Evolutionary conservation across 441 rosid genomes (phyloP).

Genomic region (Populus hybrid): DNA sequence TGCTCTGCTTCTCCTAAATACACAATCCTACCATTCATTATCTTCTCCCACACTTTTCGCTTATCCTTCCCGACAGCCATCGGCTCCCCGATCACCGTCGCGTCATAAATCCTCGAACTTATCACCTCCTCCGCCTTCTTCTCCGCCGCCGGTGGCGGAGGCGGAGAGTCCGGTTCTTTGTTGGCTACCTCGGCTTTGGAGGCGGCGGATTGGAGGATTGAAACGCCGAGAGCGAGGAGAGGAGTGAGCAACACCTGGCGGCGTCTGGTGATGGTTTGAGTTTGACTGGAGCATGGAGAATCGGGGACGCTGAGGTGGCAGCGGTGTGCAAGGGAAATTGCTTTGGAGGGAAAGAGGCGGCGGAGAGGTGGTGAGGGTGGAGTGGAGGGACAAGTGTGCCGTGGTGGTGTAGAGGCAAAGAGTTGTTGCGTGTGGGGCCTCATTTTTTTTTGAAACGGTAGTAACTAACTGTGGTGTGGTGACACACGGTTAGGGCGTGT

Average conservation of each 20-base stretch:
- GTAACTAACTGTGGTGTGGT: background rate
- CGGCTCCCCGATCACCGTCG: slow-evolving; percentile 88
- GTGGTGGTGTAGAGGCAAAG: background rate
- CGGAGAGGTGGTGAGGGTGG: background rate
- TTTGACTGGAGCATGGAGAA: background rate
- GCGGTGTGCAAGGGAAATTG: background rate
- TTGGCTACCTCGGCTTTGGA: slow-evolving; percentile 31
- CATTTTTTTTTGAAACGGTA: background rate
- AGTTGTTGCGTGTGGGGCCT: slow-evolving; percentile 2
- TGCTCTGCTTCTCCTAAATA: slow-evolving; percentile 93
- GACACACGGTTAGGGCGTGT: background rate
- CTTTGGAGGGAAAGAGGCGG: background rate
- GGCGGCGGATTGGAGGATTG: slow-evolving; percentile 34
- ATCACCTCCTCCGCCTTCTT: slow-evolving; percentile 17
- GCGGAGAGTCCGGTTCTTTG: slow-evolving; percentile 24
- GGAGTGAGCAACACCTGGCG: slow-evolving; percentile 55
- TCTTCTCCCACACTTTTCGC: slow-evolving; percentile 81
- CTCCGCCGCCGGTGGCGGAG: slow-evolving; percentile 10
- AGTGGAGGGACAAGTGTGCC: background rate
- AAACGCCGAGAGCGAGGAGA: slow-evolving; percentile 45
- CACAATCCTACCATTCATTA: slow-evolving; percentile 72
- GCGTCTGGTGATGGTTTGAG: slow-evolving; percentile 41
- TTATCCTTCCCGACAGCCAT: slow-evolving; percentile 79
- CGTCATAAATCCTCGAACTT: slow-evolving; percentile 68
- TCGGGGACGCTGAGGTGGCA: background rate